Percentiles rank a stretch among this genome's conserved stretches.
These are phyloP conservation scores for Botryotinia convoluta DNA, from an alignment of 2,329 filamentous ascomycete genomes.

Conservation along the genomic window DNA sequence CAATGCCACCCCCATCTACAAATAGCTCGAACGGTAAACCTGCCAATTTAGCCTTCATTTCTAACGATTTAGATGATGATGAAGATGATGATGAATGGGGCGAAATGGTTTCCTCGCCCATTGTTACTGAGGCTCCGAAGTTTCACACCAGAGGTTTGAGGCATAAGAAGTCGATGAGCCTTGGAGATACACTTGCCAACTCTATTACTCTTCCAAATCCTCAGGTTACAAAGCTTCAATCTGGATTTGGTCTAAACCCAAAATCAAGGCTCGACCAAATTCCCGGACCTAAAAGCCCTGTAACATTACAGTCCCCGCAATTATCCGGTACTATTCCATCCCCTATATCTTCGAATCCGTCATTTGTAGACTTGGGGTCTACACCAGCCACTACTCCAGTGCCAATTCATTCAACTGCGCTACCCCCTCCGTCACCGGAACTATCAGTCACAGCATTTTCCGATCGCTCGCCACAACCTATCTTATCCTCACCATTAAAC, in stretches of 20 bases:
- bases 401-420: neutral
- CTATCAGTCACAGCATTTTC: neutral
- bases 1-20: constrained; percentile 3
- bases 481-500: neutral
- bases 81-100: constrained; percentile 40
- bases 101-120: constrained; percentile 41
- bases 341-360: neutral
- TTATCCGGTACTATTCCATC: neutral
- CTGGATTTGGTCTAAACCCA: constrained; percentile 16
- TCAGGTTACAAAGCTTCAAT: constrained; percentile 16
- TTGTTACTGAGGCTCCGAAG: constrained; percentile 22
- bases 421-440: neutral
- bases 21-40: constrained; percentile 4
- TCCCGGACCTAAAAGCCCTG: neutral
- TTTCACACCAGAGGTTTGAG: constrained; percentile 14
- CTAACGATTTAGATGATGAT: neutral
- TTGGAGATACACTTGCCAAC: constrained; percentile 12
- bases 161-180: constrained; percentile 31
- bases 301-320: neutral
- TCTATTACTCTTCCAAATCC: constrained; percentile 14
- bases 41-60: neutral
- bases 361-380: neutral
- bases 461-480: neutral
- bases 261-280: neutral
- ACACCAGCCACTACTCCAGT: neutral